These are phyloP conservation scores for Arthroderma uncinatum DNA, from an alignment of 2,329 filamentous ascomycete species.

Conservation along the genomic window DNA sequence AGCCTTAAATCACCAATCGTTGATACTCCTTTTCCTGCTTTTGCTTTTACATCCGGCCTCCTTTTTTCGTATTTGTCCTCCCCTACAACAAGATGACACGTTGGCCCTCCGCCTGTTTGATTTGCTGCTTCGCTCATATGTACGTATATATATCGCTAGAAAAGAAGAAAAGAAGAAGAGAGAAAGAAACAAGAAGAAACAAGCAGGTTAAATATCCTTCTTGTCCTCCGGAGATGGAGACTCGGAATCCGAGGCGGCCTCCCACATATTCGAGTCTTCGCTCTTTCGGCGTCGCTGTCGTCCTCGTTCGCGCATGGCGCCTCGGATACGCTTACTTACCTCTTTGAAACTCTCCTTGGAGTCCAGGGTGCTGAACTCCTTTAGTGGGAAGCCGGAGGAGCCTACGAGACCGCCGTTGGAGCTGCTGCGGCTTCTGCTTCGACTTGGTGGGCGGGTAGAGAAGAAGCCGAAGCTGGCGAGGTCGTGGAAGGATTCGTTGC, in stretches of 20 bases:
- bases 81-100: neutral
- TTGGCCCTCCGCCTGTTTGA: neutral
- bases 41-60: neutral
- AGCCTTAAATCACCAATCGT: neutral
- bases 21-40: neutral
- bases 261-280: constrained; percentile 31
- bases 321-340: constrained; percentile 71
- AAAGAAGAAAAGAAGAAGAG: neutral
- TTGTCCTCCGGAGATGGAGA: constrained; percentile 27
- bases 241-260: constrained; percentile 29
- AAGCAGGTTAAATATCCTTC: constrained; percentile 24
- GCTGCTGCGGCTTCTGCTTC: constrained; percentile 53
- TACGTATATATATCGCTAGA: neutral
- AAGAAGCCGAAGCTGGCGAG: constrained; percentile 82
- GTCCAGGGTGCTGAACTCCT: constrained; percentile 56
- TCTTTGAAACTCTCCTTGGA: constrained; percentile 65
- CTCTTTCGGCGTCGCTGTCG: constrained; percentile 46
- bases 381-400: constrained; percentile 52
- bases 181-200: neutral
- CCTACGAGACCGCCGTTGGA: constrained; percentile 55
- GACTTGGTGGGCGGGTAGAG: constrained; percentile 72
- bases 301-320: constrained; percentile 71
- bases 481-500: constrained; percentile 90
- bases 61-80: no score
- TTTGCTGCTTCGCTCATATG: neutral